These are phyloP conservation scores for Paraphoma sp. DNA, from an alignment of 2,329 filamentous ascomycete genomes.

Conservation along the genomic window DNA sequence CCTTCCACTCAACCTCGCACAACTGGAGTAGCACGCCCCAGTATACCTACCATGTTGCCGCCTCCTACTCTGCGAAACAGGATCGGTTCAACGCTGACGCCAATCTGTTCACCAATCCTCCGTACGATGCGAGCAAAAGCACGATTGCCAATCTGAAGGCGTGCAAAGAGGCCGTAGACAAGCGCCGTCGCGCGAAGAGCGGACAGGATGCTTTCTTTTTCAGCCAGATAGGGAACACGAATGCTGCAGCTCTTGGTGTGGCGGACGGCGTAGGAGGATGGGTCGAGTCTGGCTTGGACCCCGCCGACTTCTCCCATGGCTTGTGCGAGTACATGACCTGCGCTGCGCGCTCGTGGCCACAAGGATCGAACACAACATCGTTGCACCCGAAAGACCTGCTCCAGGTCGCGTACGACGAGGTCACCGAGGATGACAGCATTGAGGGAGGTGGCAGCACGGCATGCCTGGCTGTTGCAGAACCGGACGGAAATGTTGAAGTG, in stretches of 20 bases:
- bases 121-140: slow-evolving; percentile 34
- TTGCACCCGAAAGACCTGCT: slow-evolving; percentile 74
- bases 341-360: slow-evolving; percentile 67
- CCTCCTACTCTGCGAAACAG: slow-evolving; percentile 51
- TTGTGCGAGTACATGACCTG: slow-evolving; percentile 93
- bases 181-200: slow-evolving; percentile 72
- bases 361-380: slow-evolving; percentile 44
- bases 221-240: slow-evolving; percentile 73
- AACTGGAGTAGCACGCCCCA: slow-evolving; percentile 32
- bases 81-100: slow-evolving; percentile 44
- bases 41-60: slow-evolving; percentile 49
- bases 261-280: slow-evolving; percentile 96
- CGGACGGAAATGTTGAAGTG: slow-evolving; percentile 78
- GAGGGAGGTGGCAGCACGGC: slow-evolving; percentile 89
- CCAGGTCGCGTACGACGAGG: slow-evolving; percentile 82
- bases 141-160: slow-evolving; percentile 31
- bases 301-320: slow-evolving; percentile 92
- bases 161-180: slow-evolving; percentile 53
- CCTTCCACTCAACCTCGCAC: slow-evolving; percentile 40
- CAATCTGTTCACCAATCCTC: slow-evolving; percentile 45
- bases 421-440: slow-evolving; percentile 76
- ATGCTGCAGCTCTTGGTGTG: slow-evolving; percentile 81
- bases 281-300: slow-evolving; percentile 90
- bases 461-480: slow-evolving; percentile 78
- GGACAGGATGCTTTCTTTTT: slow-evolving; percentile 98